Percentiles rank a stretch among this genome's conserved stretches.
phyloP scores from a whole-genome alignment of 768 basidiomycete genomes.

The Neoboletus magnificus region DNA sequence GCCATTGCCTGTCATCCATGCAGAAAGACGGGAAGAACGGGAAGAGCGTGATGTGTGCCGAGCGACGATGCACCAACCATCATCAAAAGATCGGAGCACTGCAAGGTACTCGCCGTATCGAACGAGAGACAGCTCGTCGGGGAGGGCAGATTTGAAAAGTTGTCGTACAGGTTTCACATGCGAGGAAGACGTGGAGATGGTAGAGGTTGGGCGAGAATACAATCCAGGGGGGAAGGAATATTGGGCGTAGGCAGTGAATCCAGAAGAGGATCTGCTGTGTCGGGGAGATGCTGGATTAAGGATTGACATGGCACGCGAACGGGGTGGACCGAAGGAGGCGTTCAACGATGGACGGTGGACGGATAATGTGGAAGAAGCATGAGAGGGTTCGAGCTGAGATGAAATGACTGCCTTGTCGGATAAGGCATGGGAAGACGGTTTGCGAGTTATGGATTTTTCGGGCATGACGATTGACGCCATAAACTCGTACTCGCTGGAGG shows the following conservation, averaged over 20 bases:
- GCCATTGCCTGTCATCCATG: conserved; percentile 13
- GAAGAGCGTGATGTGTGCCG: conserved; percentile 44
- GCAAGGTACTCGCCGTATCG: conserved; percentile 56
- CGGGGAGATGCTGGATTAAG: conserved; percentile 20
- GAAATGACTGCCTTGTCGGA: conserved; percentile 39
- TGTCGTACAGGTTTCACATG: conserved; percentile 57
- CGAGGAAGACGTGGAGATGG: conserved; percentile 28
- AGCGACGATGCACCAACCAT: conserved; percentile 80
- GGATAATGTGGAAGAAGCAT: conserved; percentile 38
- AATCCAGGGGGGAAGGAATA: not conserved
- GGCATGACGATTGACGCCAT: conserved; percentile 51
- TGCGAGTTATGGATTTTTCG: conserved; percentile 40
- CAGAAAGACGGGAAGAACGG: conserved; percentile 31
- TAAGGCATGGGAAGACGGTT: conserved; percentile 39
- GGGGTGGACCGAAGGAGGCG: conserved; percentile 13
- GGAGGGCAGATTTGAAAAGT: conserved; percentile 62
- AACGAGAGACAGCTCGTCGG: conserved; percentile 62
- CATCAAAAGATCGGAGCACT: conserved; percentile 66
- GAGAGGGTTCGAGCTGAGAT: conserved; percentile 43
- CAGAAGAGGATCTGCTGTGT: conserved; percentile 33
- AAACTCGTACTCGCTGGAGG: conserved; percentile 42
- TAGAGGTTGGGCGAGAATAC: conserved; percentile 7
- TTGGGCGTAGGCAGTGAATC: conserved; percentile 39
- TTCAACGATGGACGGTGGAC: not conserved
- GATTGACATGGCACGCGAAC: conserved; percentile 11